phyloP scores from a whole-genome alignment of 768 basidiomycete genomes.

The Pholiota microspora region DNA sequence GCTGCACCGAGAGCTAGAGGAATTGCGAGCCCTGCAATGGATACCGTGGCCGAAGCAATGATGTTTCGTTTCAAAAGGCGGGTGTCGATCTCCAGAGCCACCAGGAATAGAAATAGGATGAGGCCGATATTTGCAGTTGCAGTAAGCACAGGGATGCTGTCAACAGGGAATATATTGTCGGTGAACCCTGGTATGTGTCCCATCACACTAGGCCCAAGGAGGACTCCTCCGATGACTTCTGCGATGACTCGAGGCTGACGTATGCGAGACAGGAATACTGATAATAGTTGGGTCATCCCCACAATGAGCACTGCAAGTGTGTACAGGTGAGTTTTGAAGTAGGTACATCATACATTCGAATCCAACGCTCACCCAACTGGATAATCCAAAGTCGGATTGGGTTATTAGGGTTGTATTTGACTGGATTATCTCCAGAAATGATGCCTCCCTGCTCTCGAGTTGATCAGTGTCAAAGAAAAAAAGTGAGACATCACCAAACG shows the following conservation, averaged over 20 bases:
- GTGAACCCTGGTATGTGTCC: conserved; percentile 77
- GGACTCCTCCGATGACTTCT: conserved; percentile 87
- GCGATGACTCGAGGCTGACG: conserved; percentile 92
- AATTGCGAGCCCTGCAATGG: conserved; percentile 64
- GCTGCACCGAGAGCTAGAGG: conserved; percentile 84
- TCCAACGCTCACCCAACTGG: conserved; percentile 55
- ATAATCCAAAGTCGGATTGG: conserved; percentile 79
- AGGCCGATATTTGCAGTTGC: conserved; percentile 78
- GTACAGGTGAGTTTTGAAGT: conserved; percentile 7
- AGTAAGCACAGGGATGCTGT: conserved; percentile 54
- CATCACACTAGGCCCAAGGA: conserved; percentile 78
- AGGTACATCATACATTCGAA: neutral
- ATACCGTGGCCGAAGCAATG: conserved; percentile 54
- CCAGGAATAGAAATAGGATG: conserved; percentile 77
- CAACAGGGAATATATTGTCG: conserved; percentile 53
- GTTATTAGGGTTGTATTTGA: conserved; percentile 55
- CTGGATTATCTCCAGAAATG: conserved; percentile 74
- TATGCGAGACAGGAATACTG: conserved; percentile 60
- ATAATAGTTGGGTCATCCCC: conserved; percentile 70
- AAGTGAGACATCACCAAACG: conserved; percentile 9
- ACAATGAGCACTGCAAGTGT: conserved; percentile 82
- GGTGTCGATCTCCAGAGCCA: conserved; percentile 83
- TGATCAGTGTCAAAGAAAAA: neutral
- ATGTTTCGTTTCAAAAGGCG: conserved; percentile 65
- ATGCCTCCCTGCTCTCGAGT: conserved; percentile 59